phyloP scores from a whole-genome alignment of 176 grass and related monocot genomes.

The Eremochloa ophiuroides region DNA sequence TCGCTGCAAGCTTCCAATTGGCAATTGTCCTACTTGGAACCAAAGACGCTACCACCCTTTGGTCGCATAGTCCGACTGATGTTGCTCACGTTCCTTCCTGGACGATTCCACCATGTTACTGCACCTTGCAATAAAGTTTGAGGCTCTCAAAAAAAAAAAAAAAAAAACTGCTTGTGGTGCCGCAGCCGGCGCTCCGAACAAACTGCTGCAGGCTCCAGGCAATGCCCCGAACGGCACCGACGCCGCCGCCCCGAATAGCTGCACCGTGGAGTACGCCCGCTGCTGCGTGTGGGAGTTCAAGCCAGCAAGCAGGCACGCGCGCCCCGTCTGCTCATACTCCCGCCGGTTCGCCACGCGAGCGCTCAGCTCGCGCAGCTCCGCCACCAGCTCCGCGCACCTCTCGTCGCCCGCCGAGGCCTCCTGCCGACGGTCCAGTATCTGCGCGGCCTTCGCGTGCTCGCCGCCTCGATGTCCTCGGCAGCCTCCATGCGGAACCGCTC shows the following conservation, averaged over 20 bases:
- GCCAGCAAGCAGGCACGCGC: conserved; percentile 37
- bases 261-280: conserved; percentile 19
- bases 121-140: too few relatives aligned
- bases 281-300: conserved; percentile 41
- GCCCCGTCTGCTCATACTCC: conserved; percentile 20
- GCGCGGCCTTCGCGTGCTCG: conserved; percentile 1
- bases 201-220: neutral
- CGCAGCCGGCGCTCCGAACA: too few relatives aligned
- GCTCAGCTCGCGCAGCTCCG: conserved; percentile 34
- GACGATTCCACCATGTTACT: conserved; percentile 1
- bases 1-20: neutral
- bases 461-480: conserved; percentile 39
- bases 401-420: conserved; percentile 10
- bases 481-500: conserved; percentile 37
- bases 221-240: neutral
- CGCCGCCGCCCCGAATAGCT: neutral
- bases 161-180: too few relatives aligned
- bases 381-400: conserved; percentile 9
- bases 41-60: neutral
- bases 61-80: neutral
- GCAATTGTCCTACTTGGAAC: neutral
- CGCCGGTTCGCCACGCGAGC: conserved; percentile 11
- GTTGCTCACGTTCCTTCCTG: neutral
- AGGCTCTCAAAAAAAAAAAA: too few relatives aligned
- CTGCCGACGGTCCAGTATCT: conserved; percentile 29